phyloP scores from a whole-genome alignment of 108 stramenopile species.

The Skeletonema grethae region DNA sequence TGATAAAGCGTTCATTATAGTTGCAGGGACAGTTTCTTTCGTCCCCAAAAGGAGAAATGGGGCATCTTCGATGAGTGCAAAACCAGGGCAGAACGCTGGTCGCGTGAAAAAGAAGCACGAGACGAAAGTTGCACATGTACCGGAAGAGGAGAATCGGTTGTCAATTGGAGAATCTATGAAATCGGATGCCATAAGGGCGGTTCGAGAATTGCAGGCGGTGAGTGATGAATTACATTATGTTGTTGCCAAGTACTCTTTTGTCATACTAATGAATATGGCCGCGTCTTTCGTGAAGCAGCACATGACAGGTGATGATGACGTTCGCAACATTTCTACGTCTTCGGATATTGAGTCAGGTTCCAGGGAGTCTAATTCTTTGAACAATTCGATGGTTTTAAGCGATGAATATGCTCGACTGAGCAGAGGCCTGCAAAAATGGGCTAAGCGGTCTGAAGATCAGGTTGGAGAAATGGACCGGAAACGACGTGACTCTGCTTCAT shows the following conservation, averaged over 20 bases:
- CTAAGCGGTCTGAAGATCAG: constrained; percentile 56
- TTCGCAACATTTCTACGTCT: background rate
- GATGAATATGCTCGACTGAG: constrained; percentile 67
- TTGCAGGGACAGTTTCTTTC: constrained; percentile 83
- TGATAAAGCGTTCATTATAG: constrained; percentile 81
- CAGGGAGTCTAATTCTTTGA: constrained; percentile 23
- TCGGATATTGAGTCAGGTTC: background rate
- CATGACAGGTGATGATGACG: constrained; percentile 34
- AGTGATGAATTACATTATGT: constrained; percentile 6
- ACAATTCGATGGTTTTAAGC: constrained; percentile 25
- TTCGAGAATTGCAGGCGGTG: constrained; percentile 57
- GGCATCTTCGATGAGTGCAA: constrained; percentile 39
- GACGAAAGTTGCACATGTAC: constrained; percentile 9
- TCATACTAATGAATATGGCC: background rate
- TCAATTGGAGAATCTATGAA: constrained; percentile 41
- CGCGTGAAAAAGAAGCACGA: constrained; percentile 28
- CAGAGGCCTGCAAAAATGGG: constrained; percentile 63
- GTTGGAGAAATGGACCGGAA: constrained; percentile 14
- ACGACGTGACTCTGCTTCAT: constrained; percentile 34
- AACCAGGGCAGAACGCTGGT: background rate
- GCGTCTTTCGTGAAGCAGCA: background rate
- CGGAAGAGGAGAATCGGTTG: constrained; percentile 1
- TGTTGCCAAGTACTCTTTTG: background rate
- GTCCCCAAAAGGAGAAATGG: constrained; percentile 68
- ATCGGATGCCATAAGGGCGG: constrained; percentile 49